Evolutionary conservation across 805 yeast genomes (phyloP), one percentile per base, ranked within the genome.

Genomic region (Lachancea lanzarotensis): DNA sequence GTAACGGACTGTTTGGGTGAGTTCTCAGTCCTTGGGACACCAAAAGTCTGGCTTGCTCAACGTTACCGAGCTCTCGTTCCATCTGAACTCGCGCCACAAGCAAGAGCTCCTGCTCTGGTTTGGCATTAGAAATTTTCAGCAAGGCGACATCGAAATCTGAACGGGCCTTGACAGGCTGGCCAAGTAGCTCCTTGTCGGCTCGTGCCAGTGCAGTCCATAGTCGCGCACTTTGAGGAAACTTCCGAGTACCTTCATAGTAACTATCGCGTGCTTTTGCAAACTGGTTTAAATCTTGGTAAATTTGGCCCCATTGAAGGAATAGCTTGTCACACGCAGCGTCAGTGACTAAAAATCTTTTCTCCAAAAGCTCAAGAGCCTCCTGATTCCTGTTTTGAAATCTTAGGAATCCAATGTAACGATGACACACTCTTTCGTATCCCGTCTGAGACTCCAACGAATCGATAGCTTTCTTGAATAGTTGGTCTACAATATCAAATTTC

Each of bases 141-240:
- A 84, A 59, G 0, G 84, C 93, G 20, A 78, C 66, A 52, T 88
- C 96, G 18, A 89, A 63, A 1, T 75, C 68, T 0, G 95, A 80
- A 48, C 96, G 74, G 0, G 95, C 88, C 46, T 77, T 70, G 2
- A 81, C 73, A 1, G 69, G 47, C 2, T 71, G 68, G 1, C 69
- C 68, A 10, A 73, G 53, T 1, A 58, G 49, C 1, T 50, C 39
- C 48, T 72, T 78, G 49, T 80, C 84, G 2, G 76, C 43, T 2
- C 57, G 51, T 0, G 88, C 69, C 7, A 79, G 56, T 5, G 65
- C 48, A 2, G 76, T 59, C 90, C 95, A 86, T 8, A 89, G 48
- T 2, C 57, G 46, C 0, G 69, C 57, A 3, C 67, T 65, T 0
- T 62, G 38, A 0, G 83, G 77, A 40, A 81, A 66, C 1, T 51